These are phyloP conservation scores for Aphanocladium album DNA, from an alignment of 2,329 filamentous ascomycete species.

Conservation along the genomic window DNA sequence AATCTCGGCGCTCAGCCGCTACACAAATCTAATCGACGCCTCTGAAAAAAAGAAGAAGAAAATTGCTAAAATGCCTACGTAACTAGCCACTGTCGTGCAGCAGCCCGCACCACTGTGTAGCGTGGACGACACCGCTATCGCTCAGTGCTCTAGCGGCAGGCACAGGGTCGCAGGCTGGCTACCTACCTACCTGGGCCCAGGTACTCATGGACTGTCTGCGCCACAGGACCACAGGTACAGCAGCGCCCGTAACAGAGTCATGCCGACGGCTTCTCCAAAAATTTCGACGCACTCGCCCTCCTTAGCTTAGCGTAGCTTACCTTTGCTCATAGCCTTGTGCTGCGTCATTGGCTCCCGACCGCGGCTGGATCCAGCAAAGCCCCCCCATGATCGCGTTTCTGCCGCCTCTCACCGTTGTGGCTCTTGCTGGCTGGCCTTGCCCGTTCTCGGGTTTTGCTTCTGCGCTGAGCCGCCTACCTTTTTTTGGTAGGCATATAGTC, in stretches of 20 bases:
- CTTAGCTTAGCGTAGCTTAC: neutral
- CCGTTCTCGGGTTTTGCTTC: constrained; percentile 13
- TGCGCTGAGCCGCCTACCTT: neutral
- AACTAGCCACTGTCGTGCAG: too few species aligned
- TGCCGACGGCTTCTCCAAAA: neutral
- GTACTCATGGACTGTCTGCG: constrained; percentile 12
- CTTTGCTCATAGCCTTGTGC: constrained; percentile 5
- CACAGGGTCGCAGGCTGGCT: too few species aligned
- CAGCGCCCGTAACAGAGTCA: neutral
- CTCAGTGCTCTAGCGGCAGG: too few species aligned
- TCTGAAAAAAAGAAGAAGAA: too few species aligned
- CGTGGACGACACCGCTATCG: too few species aligned
- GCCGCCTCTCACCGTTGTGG: neutral
- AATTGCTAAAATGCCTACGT: too few species aligned
- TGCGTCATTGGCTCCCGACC: constrained; percentile 13
- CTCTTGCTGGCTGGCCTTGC: neutral
- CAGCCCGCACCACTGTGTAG: too few species aligned
- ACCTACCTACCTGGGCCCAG: too few species aligned
- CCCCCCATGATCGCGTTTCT: constrained; percentile 14
- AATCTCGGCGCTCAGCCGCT: too few species aligned
- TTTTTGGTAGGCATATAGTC: neutral
- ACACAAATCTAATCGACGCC: too few species aligned
- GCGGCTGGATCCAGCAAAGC: constrained; percentile 6
- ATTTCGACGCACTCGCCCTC: neutral
- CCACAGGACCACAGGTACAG: too few species aligned